Evolutionary conservation across 1,284 basidiomycete genomes (phyloP).

Genomic region (Ustilago crameri): DNA sequence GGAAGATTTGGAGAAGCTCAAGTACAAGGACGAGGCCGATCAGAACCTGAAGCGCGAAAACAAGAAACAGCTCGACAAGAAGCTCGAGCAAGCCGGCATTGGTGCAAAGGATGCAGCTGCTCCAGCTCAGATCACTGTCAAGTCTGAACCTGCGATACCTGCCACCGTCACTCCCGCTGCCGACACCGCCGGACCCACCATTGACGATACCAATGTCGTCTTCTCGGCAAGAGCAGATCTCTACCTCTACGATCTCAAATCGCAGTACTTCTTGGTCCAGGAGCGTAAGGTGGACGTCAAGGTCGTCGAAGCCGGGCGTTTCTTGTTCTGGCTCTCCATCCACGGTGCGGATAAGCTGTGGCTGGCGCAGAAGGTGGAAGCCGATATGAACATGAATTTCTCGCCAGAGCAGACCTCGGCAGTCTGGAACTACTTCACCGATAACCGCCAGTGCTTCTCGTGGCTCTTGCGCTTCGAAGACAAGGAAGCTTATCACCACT

Average conservation of each 20-base stretch:
- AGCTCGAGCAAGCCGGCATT: constrained; percentile 31
- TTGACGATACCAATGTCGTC: constrained; percentile 27
- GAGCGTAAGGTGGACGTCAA: constrained; percentile 76
- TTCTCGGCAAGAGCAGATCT: constrained; percentile 70
- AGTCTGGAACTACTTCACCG: constrained; percentile 81
- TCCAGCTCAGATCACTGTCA: constrained; percentile 5
- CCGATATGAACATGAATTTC: constrained; percentile 68
- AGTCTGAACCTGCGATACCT: constrained; percentile 12
- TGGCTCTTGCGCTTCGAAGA: constrained; percentile 83
- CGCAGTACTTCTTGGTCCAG: constrained; percentile 79
- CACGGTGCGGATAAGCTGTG: constrained; percentile 71
- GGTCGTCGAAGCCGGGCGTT: constrained; percentile 74
- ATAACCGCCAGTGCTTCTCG: constrained; percentile 75
- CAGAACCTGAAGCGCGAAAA: constrained; percentile 29
- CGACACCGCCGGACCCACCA: constrained; percentile 31
- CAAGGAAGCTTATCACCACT: constrained; percentile 74
- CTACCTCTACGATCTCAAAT: constrained; percentile 79
- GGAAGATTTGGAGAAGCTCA: constrained; percentile 66
- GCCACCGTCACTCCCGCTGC: constrained; percentile 35
- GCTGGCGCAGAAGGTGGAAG: constrained; percentile 78
- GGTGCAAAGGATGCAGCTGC: constrained; percentile 8
- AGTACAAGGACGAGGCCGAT: constrained; percentile 61
- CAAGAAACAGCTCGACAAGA: constrained; percentile 30
- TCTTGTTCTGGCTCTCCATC: constrained; percentile 74
- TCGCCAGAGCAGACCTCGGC: constrained; percentile 72